Base-by-base conservation (phyloP, 2,329 filamentous ascomycete genomes). In the Colletotrichum eleusines region DNA sequence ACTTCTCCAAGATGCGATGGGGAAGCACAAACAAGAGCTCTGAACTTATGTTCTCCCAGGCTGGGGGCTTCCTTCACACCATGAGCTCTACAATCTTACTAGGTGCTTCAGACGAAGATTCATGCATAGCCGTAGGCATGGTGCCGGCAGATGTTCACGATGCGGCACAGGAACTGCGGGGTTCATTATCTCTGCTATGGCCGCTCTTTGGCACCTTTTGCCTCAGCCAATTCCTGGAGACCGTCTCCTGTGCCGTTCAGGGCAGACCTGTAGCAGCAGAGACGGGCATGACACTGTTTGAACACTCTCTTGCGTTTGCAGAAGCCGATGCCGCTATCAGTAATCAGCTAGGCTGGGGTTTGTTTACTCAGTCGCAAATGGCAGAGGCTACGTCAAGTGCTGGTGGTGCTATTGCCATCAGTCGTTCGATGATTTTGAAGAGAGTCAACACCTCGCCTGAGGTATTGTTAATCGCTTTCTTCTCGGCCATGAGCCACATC, bases 201-300 rank as follows among this genome's bases (percentile, higher is more conserved):
- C 91, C 92, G 11, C 83, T 94, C 11, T 95, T 94, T 75, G 82
- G 91, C 50, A 90, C 89, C 0, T 85, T 91, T 50, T 90, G 89
- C 69, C 78, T 93, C 2, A 95, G 94, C 75, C 94, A 97, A 78
- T 95, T 98, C 75, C 83, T 97, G 26, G 96, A 98, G 80, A 96
- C 94, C 0, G 83, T 98, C 12, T 92, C 92, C 5, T 97, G 94
- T 79, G 94, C 95, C 12, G 87, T 98, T 8, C 94, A 97, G 79
- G 95, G 95, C 40, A 90, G 92, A 2, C 88, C 90, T 2, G 88
- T 94, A 0, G 89, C 92, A 73, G 92, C 93, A 0, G 96, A 98
- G 81, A 97, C 94, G 1, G 95, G 94, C 23, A 97, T 98, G 93
- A 97, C 95, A 0, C 88, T 98, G 2, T 97, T 98, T 76, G 96